Evolutionary conservation across 805 yeast species (phyloP), one percentile per base, ranked within the genome.

Genomic region (Kodamaea jinghongensis): DNA sequence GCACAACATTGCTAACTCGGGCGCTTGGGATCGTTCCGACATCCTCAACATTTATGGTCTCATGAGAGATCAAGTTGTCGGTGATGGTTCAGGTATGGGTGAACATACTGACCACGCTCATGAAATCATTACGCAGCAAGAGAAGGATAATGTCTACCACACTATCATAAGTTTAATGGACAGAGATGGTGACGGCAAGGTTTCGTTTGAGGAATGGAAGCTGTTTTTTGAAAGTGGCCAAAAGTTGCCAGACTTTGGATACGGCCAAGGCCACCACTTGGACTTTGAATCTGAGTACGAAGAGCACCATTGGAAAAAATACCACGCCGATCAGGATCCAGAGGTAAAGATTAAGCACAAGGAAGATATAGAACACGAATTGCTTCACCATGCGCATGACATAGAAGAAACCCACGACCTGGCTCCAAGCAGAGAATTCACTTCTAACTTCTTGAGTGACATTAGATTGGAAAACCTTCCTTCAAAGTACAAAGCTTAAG

Each of bases 251-350:
- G 97, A 91, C 60, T 79, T 90, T 58, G 95, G 96, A 6, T 80
- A 82, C 43, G 98, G 97, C 22, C 90, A 87, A 6, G 96, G 96
- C 17, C 96, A 90, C 56, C 96, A 90, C 64, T 83, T 89, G 26
- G 96, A 87, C 64, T 91, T 89, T 55, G 98, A 90, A 61, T 75
- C 79, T 50, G 97, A 90, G 58, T 91, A 90, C 58, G 97, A 91
- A 59, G 81, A 86, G 42, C 97, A 90, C 60, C 98, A 90, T 60
- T 91, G 97, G 97, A 76, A 81, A 44, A 70, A 88, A 63, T 82
- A 73, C 55, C 93, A 86, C 56, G 72, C 76, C 41, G 79, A 86
- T 48, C 63, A 71, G 41, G 97, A 89, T 58, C 96, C 96, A 1
- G 89, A 86, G 39, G 88, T 89, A 17, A 71, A 74, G 51, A 65